phyloP scores from a whole-genome alignment of 176 grass and related monocot species.

The Rhynchospora pubera region DNA sequence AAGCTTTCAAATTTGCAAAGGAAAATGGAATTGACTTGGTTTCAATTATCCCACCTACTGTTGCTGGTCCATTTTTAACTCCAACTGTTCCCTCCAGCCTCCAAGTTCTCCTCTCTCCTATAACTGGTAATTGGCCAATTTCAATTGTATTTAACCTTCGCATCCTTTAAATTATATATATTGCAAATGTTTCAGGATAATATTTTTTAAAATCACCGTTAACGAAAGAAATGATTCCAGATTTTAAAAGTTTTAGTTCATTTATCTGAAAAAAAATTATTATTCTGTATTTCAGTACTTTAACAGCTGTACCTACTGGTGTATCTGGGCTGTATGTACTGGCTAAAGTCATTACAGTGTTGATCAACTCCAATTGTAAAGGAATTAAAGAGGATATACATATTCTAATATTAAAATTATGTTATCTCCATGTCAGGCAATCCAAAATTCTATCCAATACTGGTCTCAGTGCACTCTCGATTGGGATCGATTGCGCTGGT shows the following conservation, averaged over 20 bases:
- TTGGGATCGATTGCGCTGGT: slow-evolving; percentile 67
- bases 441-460: slow-evolving; percentile 39
- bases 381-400: background rate
- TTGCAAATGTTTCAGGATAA: background rate
- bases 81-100: slow-evolving; percentile 63
- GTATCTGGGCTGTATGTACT: background rate
- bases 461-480: slow-evolving; percentile 56
- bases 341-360: background rate
- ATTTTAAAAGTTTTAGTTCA: background rate
- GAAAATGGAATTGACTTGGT: slow-evolving; percentile 58
- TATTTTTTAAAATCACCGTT: background rate
- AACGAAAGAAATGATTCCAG: background rate
- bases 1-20: slow-evolving; percentile 54
- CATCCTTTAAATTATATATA: background rate
- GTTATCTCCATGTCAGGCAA: slow-evolving; percentile 34
- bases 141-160: background rate
- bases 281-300: background rate
- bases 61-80: slow-evolving; percentile 71
- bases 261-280: too few species aligned
- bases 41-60: slow-evolving; percentile 56
- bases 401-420: background rate
- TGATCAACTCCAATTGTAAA: background rate
- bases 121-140: slow-evolving; percentile 33
- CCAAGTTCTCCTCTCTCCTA: slow-evolving; percentile 61
- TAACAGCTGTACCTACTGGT: background rate